phyloP scores from a whole-genome alignment of 2,329 filamentous ascomycete species.

The Rhynchosporium secalis region DNA sequence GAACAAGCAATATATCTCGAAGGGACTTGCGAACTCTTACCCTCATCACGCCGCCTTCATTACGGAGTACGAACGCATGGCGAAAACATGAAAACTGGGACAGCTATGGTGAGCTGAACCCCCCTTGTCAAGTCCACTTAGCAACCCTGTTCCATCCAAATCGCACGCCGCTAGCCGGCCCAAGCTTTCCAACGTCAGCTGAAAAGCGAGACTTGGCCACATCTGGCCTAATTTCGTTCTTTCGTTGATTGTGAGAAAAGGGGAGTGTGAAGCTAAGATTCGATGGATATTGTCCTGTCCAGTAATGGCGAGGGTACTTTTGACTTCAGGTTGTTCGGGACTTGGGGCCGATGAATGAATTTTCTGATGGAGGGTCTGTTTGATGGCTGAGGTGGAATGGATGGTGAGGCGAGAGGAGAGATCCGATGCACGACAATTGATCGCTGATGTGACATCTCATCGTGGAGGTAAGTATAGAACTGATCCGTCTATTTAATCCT shows the following conservation, averaged over 20 bases:
- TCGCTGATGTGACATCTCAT: neutral
- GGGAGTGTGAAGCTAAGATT: neutral
- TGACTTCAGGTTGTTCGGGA: neutral
- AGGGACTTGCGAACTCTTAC: too few relatives aligned
- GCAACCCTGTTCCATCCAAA: neutral
- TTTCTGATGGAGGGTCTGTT: neutral
- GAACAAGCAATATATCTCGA: too few relatives aligned
- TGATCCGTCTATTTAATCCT: neutral
- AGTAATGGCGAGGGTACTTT: neutral
- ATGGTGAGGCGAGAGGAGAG: neutral
- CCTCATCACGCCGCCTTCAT: too few relatives aligned
- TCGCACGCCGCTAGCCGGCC: conserved; percentile 3
- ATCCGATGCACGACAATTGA: conserved; percentile 4
- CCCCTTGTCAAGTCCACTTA: conserved; percentile 6
- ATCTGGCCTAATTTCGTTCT: neutral
- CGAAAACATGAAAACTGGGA: neutral
- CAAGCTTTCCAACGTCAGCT: conserved; percentile 15
- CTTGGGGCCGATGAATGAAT: neutral
- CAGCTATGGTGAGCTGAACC: conserved; percentile 9
- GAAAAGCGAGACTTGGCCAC: conserved; percentile 2
- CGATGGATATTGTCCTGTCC: neutral
- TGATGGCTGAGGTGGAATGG: neutral
- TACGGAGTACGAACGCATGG: too few relatives aligned
- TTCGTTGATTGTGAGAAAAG: neutral
- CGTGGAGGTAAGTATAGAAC: neutral